Base-by-base conservation (phyloP, 2,329 filamentous ascomycete genomes). In the Penicillium sclerotigenum region DNA sequence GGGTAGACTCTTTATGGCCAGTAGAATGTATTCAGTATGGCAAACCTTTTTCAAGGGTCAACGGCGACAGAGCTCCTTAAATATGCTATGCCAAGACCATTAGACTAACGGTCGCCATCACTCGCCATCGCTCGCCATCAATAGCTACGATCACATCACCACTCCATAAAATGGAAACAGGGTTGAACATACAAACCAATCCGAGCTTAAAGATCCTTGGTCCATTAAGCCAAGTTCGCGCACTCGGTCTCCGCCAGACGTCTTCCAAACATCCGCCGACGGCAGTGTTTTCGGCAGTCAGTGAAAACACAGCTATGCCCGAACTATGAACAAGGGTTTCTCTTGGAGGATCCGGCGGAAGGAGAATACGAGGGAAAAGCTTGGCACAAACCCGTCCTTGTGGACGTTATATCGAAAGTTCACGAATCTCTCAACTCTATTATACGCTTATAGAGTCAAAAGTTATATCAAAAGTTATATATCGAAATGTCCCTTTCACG, bases 241-340 rank as follows among this genome's bases (percentile, higher is more conserved):
- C 26, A 54, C 47, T n/a, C 38, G 13, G 50, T 59, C 56, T 56
- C 59, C 60, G 60, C 55, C 54, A 41, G 33, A 16, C 26, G 51
- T 56, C 59, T 59, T 59, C 55, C 54, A 41, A 28, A 16, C 26
- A 53, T 54, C 41, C 49, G 47, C 58, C 60, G 20, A 57, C 68
- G 68, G 69, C 68, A 71, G 42, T 60, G 48, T 54, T 62, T 59
- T 70, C 67, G 69, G 69, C 65, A 70, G 61, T 69, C 70, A 56
- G 14, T 24, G 40, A 20, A 45, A 34, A 55, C 56, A 56, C 54
- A 59, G 43, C 56, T 37, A 50, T 29, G 33, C 31, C 26, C 34
- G 45, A 42, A 41, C 34, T n/a, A 16, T 24, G 20, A 38, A 16
- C 14, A 2, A 4, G 20, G 18, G 10, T 5, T 10, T 24, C 24